A percentile compares a stretch with the other conserved stretches of the same genome.
Conservation (phyloP, 164 flowering plant species). For the Echeveria elegans region DNA sequence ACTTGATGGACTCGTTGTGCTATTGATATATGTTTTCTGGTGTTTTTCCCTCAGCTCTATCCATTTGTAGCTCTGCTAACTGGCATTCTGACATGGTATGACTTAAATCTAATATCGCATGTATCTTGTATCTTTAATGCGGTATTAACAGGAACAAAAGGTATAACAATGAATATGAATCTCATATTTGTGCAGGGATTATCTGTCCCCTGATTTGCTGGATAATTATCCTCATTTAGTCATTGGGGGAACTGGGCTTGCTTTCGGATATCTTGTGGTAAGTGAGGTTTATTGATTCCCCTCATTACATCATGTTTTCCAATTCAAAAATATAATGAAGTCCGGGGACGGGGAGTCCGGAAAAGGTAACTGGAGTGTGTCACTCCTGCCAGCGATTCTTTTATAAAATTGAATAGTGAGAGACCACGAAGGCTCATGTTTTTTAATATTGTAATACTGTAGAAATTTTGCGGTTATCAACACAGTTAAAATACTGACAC, state of each 20-base stretch:
- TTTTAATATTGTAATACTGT: no score
- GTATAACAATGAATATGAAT: not conserved
- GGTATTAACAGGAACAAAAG: not conserved
- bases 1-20: not conserved
- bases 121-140: not conserved
- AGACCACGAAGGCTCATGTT: no score
- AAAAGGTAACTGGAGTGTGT: not conserved
- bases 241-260: slow-evolving; percentile 88
- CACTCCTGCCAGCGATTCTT: not conserved
- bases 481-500: no score
- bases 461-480: no score
- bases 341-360: no score
- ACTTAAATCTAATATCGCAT: slow-evolving; percentile 5
- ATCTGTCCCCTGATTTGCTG: slow-evolving; percentile 75
- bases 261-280: slow-evolving; percentile 97
- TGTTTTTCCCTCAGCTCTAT: slow-evolving; percentile 51
- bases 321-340: no score
- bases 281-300: slow-evolving; percentile 8
- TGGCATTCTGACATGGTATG: slow-evolving; percentile 76
- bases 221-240: slow-evolving; percentile 69
- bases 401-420: no score
- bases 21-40: slow-evolving; percentile 1
- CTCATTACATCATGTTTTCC: no score
- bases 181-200: slow-evolving; percentile 53
- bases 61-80: slow-evolving; percentile 70